Percentiles rank a stretch among this genome's conserved stretches.
phyloP scores from a whole-genome alignment of 805 yeast genomes.

The Saturnispora saitoi region DNA sequence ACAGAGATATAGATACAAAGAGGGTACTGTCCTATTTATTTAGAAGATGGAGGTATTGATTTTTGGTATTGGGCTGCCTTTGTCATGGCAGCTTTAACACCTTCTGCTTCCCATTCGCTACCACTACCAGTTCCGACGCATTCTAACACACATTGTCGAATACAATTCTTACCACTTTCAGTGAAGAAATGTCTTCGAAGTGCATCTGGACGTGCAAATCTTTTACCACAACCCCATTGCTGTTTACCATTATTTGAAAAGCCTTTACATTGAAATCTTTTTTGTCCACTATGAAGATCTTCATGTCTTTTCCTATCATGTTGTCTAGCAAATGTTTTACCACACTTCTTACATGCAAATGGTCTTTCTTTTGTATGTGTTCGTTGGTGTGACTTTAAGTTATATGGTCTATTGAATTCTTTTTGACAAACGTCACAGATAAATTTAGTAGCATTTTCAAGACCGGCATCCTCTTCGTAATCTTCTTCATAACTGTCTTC shows the following conservation, averaged over 20 bases:
- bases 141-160: constrained; percentile 49
- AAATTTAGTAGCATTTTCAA: constrained; percentile 23
- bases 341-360: constrained; percentile 43
- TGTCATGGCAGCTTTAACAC: constrained; percentile 12
- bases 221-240: constrained; percentile 75
- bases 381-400: constrained; percentile 80
- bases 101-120: constrained; percentile 7
- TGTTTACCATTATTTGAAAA: constrained; percentile 32
- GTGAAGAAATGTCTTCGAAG: constrained; percentile 72
- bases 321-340: constrained; percentile 7
- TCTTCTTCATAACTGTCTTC: constrained; percentile 18
- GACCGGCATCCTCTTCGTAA: constrained; percentile 36
- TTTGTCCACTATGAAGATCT: constrained; percentile 67
- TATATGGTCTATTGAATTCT: constrained; percentile 49
- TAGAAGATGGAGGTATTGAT: neutral
- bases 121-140: constrained; percentile 4
- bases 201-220: constrained; percentile 75
- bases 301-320: constrained; percentile 8
- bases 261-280: constrained; percentile 67
- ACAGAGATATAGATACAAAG: neutral
- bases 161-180: constrained; percentile 68
- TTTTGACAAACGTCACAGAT: constrained; percentile 41
- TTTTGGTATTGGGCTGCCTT: constrained; percentile 7
- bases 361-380: constrained; percentile 70
- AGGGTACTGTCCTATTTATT: too few relatives aligned